Evolutionary conservation across 306 rosid species (phyloP).

Genomic region (Prunus campanulata): DNA sequence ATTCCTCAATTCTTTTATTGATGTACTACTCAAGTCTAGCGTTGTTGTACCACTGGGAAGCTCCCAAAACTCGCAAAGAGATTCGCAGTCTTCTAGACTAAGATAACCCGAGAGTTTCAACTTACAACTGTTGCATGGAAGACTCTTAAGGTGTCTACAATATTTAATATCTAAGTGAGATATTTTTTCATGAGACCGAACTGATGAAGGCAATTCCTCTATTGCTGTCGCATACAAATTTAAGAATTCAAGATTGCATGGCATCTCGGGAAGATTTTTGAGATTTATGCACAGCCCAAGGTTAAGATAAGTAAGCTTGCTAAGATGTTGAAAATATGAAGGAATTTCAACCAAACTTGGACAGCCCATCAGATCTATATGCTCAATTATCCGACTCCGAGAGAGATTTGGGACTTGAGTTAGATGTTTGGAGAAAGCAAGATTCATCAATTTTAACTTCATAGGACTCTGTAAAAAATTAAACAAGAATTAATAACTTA

Average conservation of each 20-base stretch:
- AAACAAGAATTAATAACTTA: too few relatives aligned
- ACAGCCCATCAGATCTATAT: background rate
- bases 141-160: background rate
- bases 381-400: background rate
- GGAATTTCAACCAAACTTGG: background rate
- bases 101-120: background rate
- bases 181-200: background rate
- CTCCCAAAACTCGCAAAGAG: background rate
- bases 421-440: rapidly evolving
- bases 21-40: background rate
- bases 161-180: background rate
- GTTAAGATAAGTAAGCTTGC: background rate
- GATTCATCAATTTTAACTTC: too few relatives aligned
- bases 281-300: rapidly evolving
- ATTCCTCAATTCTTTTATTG: background rate
- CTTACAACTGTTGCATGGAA: background rate
- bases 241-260: background rate
- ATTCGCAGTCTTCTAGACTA: rapidly evolving
- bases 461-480: too few relatives aligned
- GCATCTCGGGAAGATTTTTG: background rate
- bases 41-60: background rate
- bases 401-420: too few relatives aligned
- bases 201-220: background rate
- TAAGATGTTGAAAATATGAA: background rate
- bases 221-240: background rate